phyloP scores from a whole-genome alignment of 2,329 filamentous ascomycete genomes.

The Microascus cirrosus region DNA sequence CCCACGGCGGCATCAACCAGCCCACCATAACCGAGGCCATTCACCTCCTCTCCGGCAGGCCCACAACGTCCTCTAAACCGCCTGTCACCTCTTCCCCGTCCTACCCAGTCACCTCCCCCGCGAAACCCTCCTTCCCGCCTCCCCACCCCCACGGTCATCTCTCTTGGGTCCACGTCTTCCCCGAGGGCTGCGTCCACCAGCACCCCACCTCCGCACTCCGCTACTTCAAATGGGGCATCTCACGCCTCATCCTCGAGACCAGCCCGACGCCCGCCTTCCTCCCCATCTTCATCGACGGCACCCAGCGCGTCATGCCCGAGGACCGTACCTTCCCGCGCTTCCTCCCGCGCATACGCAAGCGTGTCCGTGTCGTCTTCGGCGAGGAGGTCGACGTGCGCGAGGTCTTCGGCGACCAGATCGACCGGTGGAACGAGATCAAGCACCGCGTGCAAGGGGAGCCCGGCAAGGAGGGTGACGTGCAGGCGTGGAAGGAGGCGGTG shows the following conservation, averaged over 20 bases:
- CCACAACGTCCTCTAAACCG: background rate
- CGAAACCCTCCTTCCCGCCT: slow-evolving; percentile 18
- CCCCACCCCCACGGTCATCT: slow-evolving; percentile 37
- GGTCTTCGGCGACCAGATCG: slow-evolving; percentile 67
- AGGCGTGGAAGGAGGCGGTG: slow-evolving; percentile 63
- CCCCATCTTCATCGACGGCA: slow-evolving; percentile 90
- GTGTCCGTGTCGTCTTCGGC: slow-evolving; percentile 66
- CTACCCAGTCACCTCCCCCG: slow-evolving; percentile 30
- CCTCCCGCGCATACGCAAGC: slow-evolving; percentile 62
- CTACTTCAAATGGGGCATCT: slow-evolving; percentile 98
- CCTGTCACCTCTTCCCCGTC: slow-evolving; percentile 16
- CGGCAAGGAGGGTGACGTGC: slow-evolving; percentile 40
- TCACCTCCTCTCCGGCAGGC: slow-evolving; percentile 54
- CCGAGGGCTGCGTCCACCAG: slow-evolving; percentile 91
- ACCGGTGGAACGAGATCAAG: slow-evolving; percentile 48
- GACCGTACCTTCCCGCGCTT: slow-evolving; percentile 68
- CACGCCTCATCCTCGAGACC: slow-evolving; percentile 80
- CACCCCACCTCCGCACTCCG: slow-evolving; percentile 67
- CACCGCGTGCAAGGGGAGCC: slow-evolving; percentile 15
- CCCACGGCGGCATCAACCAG: slow-evolving; percentile 77
- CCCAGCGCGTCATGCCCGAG: slow-evolving; percentile 82
- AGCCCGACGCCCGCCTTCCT: slow-evolving; percentile 81
- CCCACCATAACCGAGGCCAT: slow-evolving; percentile 80
- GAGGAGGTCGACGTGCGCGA: slow-evolving; percentile 62
- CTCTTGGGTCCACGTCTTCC: slow-evolving; percentile 91